Base-by-base conservation (phyloP, 805 yeast species). In the Blastobotrys muscicola region DNA sequence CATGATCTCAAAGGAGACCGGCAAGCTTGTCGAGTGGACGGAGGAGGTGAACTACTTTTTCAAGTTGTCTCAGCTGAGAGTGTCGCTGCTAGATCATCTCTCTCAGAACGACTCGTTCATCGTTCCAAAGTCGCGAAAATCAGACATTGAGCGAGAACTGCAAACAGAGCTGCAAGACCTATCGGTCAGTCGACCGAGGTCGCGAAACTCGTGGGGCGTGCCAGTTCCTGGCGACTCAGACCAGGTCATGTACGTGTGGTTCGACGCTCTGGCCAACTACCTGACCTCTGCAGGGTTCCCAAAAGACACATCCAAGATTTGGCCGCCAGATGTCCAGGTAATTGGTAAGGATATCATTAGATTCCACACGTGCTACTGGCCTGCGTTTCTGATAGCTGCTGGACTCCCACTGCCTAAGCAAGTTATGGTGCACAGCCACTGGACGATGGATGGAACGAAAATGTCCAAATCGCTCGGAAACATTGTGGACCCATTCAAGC, bases 321-420 rank as follows among this genome's bases (percentile, higher is more conserved):
- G 83, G 83, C 84, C 83, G 0, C 81, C 85, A 0, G 58, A 58
- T 44, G 77, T 80, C 0, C 97, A 92, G 59, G 66, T 92, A 1
- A 75, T 92, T 29, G 98, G 98, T 1, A 92, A 92, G 55, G 98
- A 92, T 58, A 92, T 92, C 40, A 70, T 76, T 37, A 70, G 86
- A 4, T 92, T 92, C 61, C 98, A 92, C 56, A 79, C 94, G 50
- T 73, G 89, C 10, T 87, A 85, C 56, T 92, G 98, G 98, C 97
- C 97, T 0, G 78, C 85, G 1, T 80, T 92, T 46, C 66, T 92
- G 45, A 65, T 89, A 72, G 96, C 96, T 0, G 92, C 94, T 0
- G 82, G 72, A 0, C 56, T 84, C 0, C 75, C 74, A 3, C 55
- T 82, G 4, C 97, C 97, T 0, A 65, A 71, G 35, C 80, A 78